Base-by-base conservation (phyloP, 768 basidiomycete species). In the Tylopilus vinaceipallidus region DNA sequence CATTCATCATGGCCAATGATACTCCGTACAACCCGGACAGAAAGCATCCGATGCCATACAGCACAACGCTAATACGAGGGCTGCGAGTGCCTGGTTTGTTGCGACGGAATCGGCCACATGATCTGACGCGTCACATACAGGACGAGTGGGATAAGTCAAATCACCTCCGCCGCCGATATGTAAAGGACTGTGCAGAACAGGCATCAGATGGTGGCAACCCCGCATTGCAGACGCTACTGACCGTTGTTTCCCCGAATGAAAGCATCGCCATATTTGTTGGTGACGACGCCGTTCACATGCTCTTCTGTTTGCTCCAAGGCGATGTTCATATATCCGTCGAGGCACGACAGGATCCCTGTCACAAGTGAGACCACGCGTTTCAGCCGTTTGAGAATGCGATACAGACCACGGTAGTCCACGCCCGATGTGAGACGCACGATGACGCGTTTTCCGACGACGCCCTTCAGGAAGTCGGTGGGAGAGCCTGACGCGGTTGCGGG, bases 311-410 rank as follows among this genome's bases (percentile, higher is more conserved):
- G 91, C 71, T 99, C 97, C 30, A 98, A 72, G 13, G 93, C 97
- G 42, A 98, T 95, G 71, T 98, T 98, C 97, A 99, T 98, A 70
- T 97, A 98, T 0, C 95, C 95, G 69, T 98, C 97, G 20, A 98
- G 78, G 63, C 97, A 98, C 3, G 93, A 95, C 13, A 99, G 73
- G 3, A 94, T 78, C 17, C 95, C 95, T 98, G 6, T 11, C n/a
- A 35, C 33, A 42, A 20, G 40, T 55, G 43, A 26, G 29, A 23
- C 23, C 13, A 16, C 27, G 23, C n/a, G 47, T 32, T 29, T 34
- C 42, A 27, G 29, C 10, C 26, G 30, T 33, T 22, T 30, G 9
- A 24, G 13, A 14, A 38, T 43, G 44, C 45, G 34, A 49, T 43
- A 44, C 79, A 35, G 49, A 92, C 95, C 95, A 60, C 84, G 80